Conservation (phyloP, 202 grass and related monocot species). For the Setaria italica region DNA sequence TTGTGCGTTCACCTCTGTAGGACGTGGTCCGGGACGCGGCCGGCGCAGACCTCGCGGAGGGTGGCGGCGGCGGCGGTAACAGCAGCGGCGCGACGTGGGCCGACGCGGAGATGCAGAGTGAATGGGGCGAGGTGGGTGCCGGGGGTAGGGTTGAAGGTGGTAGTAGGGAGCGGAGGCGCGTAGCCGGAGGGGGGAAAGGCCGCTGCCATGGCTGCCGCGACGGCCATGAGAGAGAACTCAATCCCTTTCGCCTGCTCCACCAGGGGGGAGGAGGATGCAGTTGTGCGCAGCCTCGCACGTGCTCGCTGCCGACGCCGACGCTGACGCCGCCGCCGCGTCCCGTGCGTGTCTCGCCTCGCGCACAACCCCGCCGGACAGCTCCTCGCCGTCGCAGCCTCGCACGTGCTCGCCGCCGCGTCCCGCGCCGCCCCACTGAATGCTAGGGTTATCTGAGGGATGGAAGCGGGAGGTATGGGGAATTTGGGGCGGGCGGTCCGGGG, state of each 20-base stretch:
- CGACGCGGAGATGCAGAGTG: conserved; percentile 4
- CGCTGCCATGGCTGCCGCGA: conserved; percentile 27
- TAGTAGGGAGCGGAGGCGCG: neutral
- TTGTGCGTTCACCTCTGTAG: conserved; percentile 53
- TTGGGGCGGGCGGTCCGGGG: neutral
- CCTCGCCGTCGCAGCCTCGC: neutral
- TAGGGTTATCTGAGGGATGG: neutral
- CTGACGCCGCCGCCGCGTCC: too few relatives aligned
- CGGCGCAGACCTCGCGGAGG: conserved; percentile 72
- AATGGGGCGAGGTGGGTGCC: neutral
- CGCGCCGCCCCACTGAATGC: neutral
- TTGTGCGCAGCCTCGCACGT: too few relatives aligned
- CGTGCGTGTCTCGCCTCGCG: neutral
- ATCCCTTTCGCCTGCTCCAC: neutral
- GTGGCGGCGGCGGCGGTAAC: conserved; percentile 39
- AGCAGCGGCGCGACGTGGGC: conserved; percentile 12
- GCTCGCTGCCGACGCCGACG: too few relatives aligned
- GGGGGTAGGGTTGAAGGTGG: neutral
- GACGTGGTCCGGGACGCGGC: conserved; percentile 71
- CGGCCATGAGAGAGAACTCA: conserved; percentile 21
- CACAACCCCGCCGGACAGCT: neutral
- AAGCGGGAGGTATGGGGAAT: neutral
- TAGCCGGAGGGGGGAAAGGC: conserved; percentile 20
- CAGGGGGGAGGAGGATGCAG: neutral
- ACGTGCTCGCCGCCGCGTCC: neutral